Base-by-base conservation (phyloP, 805 yeast genomes). In the Danielia oregonensis region DNA sequence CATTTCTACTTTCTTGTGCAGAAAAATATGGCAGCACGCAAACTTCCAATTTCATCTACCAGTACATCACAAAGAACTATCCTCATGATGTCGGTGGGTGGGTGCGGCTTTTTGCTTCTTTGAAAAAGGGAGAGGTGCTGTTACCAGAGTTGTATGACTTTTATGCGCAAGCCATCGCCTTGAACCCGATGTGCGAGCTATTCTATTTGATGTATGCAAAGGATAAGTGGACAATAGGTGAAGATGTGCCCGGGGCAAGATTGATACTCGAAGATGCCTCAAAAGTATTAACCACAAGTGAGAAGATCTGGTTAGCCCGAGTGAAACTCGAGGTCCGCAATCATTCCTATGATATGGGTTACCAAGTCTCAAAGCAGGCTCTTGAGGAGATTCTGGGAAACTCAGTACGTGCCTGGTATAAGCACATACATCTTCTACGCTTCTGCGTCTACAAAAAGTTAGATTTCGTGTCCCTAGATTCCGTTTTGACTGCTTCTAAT, bases 121-220 rank as follows among this genome's bases (percentile, higher is more conserved):
- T 56, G 17, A 65, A 62, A 22, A 16, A 30, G 36, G 46, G 51
- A 4, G 37, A 46, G n/a, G 52, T 44, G 11, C 6, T 6, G 22
- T 26, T 18, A 1, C 16, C 35, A 0, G 29, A 36, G 4, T 31
- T 65, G 3, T 62, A 41, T 35, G 34, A 30, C 3, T 67, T 66
- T 17, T 80, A 81, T 51, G 78, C 78, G 28, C 56, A 61, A 40
- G 78, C 89, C 1, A 65, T 81, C 0, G 45, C 51, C 1, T 49
- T 65, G 1, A 68, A 80, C 32, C 82, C 84, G 0, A 47, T 61
- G 4, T 52, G 61, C 19, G 77, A 74, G 24, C 50, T 72, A 9
- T 66, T 86, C 27, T 71, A 76, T 58, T 56, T 86, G 33, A 75
- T 81, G 78, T 86, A 76, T 50, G 83, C 95, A 0, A 81, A 82